phyloP scores from a whole-genome alignment of 2,329 filamentous ascomycete species.

The Arthrobotrys iridis region DNA sequence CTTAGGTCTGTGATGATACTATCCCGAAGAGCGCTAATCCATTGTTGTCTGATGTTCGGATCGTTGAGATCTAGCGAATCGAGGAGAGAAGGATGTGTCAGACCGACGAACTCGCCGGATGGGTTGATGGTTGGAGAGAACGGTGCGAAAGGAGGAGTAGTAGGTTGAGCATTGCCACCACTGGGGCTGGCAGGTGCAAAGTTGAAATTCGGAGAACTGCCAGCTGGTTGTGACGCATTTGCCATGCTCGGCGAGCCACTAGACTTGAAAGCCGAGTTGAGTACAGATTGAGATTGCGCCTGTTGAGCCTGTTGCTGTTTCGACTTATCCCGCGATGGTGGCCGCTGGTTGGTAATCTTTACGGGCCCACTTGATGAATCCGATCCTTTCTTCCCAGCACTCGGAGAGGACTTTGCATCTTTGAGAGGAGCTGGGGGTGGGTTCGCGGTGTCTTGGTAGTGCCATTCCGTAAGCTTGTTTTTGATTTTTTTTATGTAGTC shows the following conservation, averaged over 20 bases:
- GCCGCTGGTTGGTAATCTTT: constrained; percentile 51
- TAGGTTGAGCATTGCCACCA: constrained; percentile 40
- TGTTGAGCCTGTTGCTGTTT: constrained; percentile 34
- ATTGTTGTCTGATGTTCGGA: constrained; percentile 52
- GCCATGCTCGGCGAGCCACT: constrained; percentile 39
- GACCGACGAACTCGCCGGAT: constrained; percentile 41
- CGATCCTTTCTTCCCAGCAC: constrained; percentile 38
- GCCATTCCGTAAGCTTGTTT: constrained; percentile 57
- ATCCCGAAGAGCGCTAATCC: constrained; percentile 57
- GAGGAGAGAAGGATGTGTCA: constrained; percentile 55
- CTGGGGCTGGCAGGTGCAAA: constrained; percentile 42
- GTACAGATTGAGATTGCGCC: constrained; percentile 42
- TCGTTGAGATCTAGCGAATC: constrained; percentile 57
- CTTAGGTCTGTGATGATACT: constrained; percentile 52
- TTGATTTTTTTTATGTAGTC: constrained; percentile 57
- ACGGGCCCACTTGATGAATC: constrained; percentile 38
- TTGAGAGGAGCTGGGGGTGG: constrained; percentile 45
- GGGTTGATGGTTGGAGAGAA: constrained; percentile 46
- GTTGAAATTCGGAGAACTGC: constrained; percentile 49
- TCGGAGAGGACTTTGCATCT: constrained; percentile 44
- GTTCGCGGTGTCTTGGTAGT: constrained; percentile 53
- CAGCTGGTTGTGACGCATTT: constrained; percentile 41
- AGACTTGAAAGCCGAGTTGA: constrained; percentile 42
- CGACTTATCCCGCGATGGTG: constrained; percentile 43
- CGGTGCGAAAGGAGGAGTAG: constrained; percentile 48